Base-by-base conservation (phyloP, 805 yeast species). In the Vanderwaltozyma tropicalis region DNA sequence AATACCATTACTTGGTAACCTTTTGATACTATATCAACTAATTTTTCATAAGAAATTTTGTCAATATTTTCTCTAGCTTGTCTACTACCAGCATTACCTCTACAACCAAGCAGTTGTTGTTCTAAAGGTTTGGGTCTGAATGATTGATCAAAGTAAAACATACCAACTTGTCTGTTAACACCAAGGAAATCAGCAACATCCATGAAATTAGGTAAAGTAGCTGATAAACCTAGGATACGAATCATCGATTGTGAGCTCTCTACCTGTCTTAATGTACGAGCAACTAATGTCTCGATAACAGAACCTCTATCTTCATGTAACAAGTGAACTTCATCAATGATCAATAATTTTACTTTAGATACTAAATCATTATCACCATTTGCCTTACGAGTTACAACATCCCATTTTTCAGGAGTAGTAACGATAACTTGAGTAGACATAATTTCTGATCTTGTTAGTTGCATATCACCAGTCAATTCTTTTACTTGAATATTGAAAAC, bases 281-380 rank as follows among this genome's bases (percentile, higher is more conserved):
- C 95, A 3, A 88, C 96, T 37, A 88, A 66, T 0, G 96, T 87
- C 59, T 92, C 98, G 44, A 92, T 85, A 6, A 92, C 98, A 8
- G 96, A 85, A 50, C 98, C 98, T 66, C 98, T 76, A 39, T 92
- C 98, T 72, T 92, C 98, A 50, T 92, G 97, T 37, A 92, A 69
- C 53, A 92, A 66, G 69, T 92, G 98, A 0, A 92, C 97, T 62
- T 92, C 98, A 67, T 92, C 98, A 43, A 92, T 88, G 41, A 92
- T 85, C 40, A 92, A 63, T 12, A 92, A 63, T 57, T 80, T 84
- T 9, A 92, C 94, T 49, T 86, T 87, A 11, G 82, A 76, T 2
- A 85, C 84, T 33, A 88, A 60, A 47, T 87, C 95, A 35, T 75
- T 76, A 50, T 88, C 96, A 37, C 96, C 96, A 47, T 72, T 80